These are phyloP conservation scores for Fusarium annulatum DNA, from an alignment of 2,329 filamentous ascomycete species.

Conservation along the genomic window DNA sequence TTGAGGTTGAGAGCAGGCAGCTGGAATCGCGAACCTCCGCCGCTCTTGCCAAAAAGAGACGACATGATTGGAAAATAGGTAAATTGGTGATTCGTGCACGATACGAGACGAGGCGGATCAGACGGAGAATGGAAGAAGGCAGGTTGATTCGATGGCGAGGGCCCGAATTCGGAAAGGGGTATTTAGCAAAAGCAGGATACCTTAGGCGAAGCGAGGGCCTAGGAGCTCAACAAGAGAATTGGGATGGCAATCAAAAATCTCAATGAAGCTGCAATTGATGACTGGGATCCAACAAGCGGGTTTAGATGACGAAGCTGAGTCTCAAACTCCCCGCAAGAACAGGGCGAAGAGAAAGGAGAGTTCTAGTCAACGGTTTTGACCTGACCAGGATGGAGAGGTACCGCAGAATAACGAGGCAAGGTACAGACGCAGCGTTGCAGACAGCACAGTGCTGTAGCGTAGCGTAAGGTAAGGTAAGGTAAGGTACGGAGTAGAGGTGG, in stretches of 20 bases:
- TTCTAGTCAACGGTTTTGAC: conserved; percentile 36
- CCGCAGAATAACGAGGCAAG: conserved; percentile 12
- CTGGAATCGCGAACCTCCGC: conserved; percentile 59
- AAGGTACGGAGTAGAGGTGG: conserved; percentile 16
- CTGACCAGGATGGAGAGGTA: conserved; percentile 27
- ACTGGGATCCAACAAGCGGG: conserved; percentile 30
- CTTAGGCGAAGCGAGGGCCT: conserved; percentile 7
- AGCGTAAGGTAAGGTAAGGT: conserved; percentile 26
- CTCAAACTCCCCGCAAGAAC: conserved; percentile 45
- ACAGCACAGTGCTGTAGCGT: conserved; percentile 12
- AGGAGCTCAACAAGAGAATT: conserved; percentile 13
- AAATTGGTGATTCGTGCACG: conserved; percentile 22
- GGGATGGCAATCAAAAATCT: conserved; percentile 3
- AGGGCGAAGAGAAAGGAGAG: conserved; percentile 43
- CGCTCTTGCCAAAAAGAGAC: conserved; percentile 46
- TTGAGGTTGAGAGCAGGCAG: conserved; percentile 69
- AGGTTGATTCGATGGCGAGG: conserved; percentile 23
- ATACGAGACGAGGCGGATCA: conserved; percentile 23
- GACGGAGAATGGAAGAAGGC: conserved; percentile 10
- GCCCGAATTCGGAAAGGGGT: conserved; percentile 25
- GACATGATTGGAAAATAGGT: conserved; percentile 44
- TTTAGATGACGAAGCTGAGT: conserved; percentile 44
- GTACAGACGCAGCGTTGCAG: background rate
- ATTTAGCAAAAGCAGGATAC: conserved; percentile 8
- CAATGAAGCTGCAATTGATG: conserved; percentile 19